A percentile compares a stretch with the other conserved stretches of the same genome.
Conservation (phyloP, 345 rosid species). For the Melaleuca alternifolia region DNA sequence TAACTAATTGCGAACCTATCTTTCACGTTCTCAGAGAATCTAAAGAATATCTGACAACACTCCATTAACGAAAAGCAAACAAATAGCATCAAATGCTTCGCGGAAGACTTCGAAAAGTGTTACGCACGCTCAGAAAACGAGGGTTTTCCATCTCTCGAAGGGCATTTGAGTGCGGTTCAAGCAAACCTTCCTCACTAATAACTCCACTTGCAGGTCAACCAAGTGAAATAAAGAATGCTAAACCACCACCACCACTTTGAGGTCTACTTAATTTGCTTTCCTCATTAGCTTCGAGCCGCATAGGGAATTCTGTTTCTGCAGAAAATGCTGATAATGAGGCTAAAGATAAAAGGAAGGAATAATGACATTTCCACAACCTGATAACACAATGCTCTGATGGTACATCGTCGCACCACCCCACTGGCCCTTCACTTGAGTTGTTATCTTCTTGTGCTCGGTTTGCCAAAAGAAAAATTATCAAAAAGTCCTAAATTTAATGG, state of each 20-base stretch:
- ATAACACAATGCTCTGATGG: not conserved
- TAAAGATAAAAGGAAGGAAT: not conserved
- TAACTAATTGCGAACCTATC: not conserved
- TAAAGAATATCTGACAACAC: not conserved
- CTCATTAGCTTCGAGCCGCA: not conserved
- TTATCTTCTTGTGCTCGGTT: not conserved
- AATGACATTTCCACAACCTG: not conserved
- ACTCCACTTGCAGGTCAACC: not conserved
- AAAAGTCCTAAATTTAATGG: no score
- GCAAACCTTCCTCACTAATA: not conserved
- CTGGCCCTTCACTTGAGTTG: not conserved
- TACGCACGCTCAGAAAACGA: not conserved
- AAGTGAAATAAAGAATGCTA: not conserved
- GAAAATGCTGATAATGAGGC: not conserved
- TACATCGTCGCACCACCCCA: not conserved
- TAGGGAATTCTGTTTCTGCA: not conserved
- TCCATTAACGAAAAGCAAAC: not conserved
- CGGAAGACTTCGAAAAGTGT: not conserved
- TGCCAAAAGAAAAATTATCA: not conserved
- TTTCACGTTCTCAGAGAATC: not conserved
- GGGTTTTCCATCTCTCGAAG: not conserved
- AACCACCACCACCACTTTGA: not conserved
- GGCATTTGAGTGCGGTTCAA: not conserved
- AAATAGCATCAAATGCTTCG: not conserved
- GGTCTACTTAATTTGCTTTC: not conserved